Conservation (phyloP, 257 asterid species). For the Lavandula angustifolia region DNA sequence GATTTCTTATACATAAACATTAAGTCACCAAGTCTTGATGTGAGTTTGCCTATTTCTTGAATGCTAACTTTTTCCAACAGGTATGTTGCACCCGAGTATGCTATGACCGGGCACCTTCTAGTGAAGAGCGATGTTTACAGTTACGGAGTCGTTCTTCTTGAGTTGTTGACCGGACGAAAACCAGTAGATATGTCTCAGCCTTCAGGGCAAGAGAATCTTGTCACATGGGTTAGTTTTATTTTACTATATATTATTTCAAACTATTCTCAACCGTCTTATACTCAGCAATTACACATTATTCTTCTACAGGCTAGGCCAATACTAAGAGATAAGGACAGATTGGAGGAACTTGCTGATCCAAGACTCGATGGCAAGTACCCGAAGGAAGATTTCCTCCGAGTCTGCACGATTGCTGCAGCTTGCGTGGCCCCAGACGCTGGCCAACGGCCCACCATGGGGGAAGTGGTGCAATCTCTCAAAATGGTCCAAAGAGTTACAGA, state of each 20-base stretch:
- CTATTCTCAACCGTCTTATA: not conserved
- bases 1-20: not conserved
- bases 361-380: constrained; percentile 79
- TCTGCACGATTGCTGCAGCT: constrained; percentile 97
- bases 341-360: constrained; percentile 89
- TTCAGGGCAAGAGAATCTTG: constrained; percentile 95
- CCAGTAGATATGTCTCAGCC: constrained; percentile 99
- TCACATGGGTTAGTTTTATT: constrained; percentile 71
- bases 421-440: constrained; percentile 89
- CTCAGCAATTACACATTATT: not conserved
- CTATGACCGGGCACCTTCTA: constrained; percentile 96
- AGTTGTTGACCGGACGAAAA: constrained; percentile 85
- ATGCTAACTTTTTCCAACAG: constrained; percentile 41
- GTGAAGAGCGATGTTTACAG: constrained; percentile 99
- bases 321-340: constrained; percentile 75
- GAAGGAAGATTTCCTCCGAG: constrained; percentile 75
- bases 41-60: not conserved
- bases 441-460: constrained; percentile 97
- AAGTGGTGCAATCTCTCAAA: constrained; percentile 94
- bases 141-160: constrained; percentile 96
- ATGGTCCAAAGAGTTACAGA: constrained; percentile 87
- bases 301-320: constrained; percentile 84
- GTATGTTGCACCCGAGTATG: constrained; percentile 97
- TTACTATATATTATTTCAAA: not conserved
- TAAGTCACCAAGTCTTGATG: not conserved